Conservation (phyloP, 305 asterid species). For the Solanum aculeatissimum region DNA sequence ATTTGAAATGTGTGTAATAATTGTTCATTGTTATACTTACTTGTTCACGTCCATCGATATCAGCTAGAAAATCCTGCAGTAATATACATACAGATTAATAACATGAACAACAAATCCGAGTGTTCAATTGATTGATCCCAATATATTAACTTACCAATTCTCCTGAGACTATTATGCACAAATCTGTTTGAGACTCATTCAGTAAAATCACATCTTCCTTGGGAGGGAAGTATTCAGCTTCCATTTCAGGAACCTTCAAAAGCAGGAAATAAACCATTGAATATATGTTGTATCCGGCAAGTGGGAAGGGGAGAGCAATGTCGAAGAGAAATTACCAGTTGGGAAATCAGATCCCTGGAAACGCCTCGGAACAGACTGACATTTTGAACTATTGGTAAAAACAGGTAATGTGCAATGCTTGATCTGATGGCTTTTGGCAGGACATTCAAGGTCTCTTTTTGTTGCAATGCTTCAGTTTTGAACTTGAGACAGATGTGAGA, state of each 20-base stretch:
- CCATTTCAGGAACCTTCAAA: conserved; percentile 74
- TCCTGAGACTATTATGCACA: conserved; percentile 71
- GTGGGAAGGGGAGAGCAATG: neutral
- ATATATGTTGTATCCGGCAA: neutral
- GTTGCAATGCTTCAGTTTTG: conserved; percentile 75
- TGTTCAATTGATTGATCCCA: neutral
- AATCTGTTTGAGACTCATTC: conserved; percentile 63
- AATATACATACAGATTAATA: neutral
- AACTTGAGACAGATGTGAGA: conserved; percentile 72
- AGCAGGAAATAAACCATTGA: neutral
- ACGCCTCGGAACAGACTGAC: conserved; percentile 58
- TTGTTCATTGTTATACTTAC: conserved; percentile 19
- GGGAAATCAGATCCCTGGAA: conserved; percentile 63
- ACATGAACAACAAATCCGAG: neutral
- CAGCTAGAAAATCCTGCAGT: conserved; percentile 46
- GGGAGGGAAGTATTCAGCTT: conserved; percentile 83
- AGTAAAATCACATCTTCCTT: conserved; percentile 71
- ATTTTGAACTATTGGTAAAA: conserved; percentile 52
- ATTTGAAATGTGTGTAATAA: neutral
- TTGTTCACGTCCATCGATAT: conserved; percentile 49
- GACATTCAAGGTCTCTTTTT: conserved; percentile 52
- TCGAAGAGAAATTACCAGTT: conserved; percentile 40
- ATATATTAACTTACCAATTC: conserved; percentile 41
- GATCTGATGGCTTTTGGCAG: conserved; percentile 71
- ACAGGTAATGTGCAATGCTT: conserved; percentile 62